Base-by-base conservation (phyloP, 306 rosid genomes). In the cucumber (Cucumis sativus) region DNA sequence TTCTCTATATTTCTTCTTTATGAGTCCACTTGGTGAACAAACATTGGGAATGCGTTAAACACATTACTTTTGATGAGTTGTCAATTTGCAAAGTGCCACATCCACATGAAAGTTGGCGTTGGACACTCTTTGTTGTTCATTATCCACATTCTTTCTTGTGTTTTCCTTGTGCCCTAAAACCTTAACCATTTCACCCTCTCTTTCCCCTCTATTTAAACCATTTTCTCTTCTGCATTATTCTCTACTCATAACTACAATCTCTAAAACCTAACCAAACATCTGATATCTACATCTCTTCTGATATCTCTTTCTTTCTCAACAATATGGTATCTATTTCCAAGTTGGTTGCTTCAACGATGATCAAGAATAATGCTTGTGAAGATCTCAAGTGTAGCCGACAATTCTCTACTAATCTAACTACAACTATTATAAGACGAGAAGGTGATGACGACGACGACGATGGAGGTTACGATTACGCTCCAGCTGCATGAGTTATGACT, bases 391-490 rank as follows among this genome's bases (percentile, higher is more conserved):
- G 4, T 6, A 0, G 4, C 0, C 13, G n/a, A 6, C 7, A 6
- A 43, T 69, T 69, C 16, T 0, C 23, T 49, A 5, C 7, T 43
- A n/a, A 28, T 67, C 33, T 47, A 47, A 5, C 57, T 13, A 1
- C 12, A 7, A 35, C 20, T 3, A 1, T 74, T 2, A 18, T 51
- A 30, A 15, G 7, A 11, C 25, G 21, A 30, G 77, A 56, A 74
- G 77, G 63, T 17, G 77, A 74, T 37, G 76, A 71, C 60, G 62
- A 74, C 1, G 45, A 74, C 0, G 77, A 74, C 4, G 62, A 74
- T 56, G 56, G 28, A 28, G 2, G 47, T 18, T 56, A 52, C 1
- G 77, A 74, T 17, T 74, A 74, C 1, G 77, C 77, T 54, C 77
- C 64, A 2, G 77, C 77, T 9, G 77, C 77, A 30, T 73, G 16